These are phyloP conservation scores for Coniella vitis DNA, from an alignment of 2,329 filamentous ascomycete genomes.

Conservation along the genomic window DNA sequence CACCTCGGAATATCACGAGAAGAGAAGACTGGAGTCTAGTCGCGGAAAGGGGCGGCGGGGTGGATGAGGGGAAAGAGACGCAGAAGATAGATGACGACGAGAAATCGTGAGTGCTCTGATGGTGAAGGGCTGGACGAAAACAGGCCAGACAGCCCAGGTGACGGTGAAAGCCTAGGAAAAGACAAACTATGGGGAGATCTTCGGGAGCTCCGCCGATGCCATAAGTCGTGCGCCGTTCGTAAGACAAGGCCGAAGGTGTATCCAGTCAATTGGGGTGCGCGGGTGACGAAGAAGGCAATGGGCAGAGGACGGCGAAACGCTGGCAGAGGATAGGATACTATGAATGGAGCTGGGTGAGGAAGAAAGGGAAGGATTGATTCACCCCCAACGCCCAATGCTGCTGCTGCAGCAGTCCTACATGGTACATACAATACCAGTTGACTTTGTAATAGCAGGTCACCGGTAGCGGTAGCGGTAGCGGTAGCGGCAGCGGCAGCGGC, in stretches of 20 bases:
- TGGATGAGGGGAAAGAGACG: not conserved
- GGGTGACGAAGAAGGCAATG: not conserved
- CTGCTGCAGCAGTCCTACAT: too few species aligned
- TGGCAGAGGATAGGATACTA: not conserved
- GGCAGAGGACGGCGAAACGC: not conserved
- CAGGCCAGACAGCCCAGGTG: not conserved
- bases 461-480: not conserved
- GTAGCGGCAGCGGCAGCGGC: not conserved
- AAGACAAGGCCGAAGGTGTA: not conserved
- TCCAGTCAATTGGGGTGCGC: not conserved
- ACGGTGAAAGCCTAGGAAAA: not conserved
- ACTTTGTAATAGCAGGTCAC: too few species aligned
- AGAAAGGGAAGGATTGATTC: not conserved
- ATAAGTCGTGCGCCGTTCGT: not conserved
- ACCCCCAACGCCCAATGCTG: not conserved
- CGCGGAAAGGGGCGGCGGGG: not conserved
- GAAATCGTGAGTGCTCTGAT: conserved; percentile 1
- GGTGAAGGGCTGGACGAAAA: not conserved
- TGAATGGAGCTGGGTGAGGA: not conserved
- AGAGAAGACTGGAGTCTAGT: conserved; percentile 1
- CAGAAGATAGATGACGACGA: conserved; percentile 7
- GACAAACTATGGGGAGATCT: not conserved
- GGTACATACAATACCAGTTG: too few species aligned
- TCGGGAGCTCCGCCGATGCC: not conserved
- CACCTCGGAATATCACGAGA: conserved; percentile 10